Evolutionary conservation across 345 rosid species (phyloP).

Genomic region (Eucalyptus camaldulensis): DNA sequence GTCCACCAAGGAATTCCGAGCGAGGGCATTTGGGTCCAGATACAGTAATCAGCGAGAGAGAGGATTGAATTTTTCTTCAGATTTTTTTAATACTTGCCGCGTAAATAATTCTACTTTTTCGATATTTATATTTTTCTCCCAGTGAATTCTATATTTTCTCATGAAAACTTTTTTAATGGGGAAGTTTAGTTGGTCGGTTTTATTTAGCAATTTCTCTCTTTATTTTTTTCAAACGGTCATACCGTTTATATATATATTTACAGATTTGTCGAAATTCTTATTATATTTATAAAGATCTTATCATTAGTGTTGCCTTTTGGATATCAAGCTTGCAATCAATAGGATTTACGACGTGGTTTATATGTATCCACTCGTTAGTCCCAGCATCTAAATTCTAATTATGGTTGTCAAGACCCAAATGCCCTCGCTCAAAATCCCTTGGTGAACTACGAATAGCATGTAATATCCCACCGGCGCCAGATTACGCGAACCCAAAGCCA

Average conservation of each 20-base stretch:
- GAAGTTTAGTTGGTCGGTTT: neutral
- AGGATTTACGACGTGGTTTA: neutral
- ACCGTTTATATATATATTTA: neutral
- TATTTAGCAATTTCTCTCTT: neutral
- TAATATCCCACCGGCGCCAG: too few relatives aligned
- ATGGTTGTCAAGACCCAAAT: too few relatives aligned
- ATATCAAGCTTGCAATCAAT: neutral
- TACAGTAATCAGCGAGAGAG: neutral
- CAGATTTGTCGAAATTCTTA: neutral
- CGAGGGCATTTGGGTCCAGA: slow-evolving; percentile 21
- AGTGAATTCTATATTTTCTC: neutral
- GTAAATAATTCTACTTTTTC: neutral
- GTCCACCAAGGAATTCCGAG: slow-evolving; percentile 30
- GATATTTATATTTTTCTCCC: neutral
- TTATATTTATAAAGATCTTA: neutral
- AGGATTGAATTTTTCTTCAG: neutral
- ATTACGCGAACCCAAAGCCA: too few relatives aligned
- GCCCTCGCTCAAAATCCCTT: too few relatives aligned
- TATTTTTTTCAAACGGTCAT: neutral
- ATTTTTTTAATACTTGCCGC: neutral
- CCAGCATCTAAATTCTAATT: too few relatives aligned
- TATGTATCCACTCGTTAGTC: neutral
- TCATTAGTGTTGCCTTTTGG: neutral
- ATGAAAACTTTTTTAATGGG: neutral
- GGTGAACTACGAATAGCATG: too few relatives aligned